These are phyloP conservation scores for Pseudozyma tsukubaensis DNA, from an alignment of 1,284 basidiomycete species.

Conservation along the genomic window DNA sequence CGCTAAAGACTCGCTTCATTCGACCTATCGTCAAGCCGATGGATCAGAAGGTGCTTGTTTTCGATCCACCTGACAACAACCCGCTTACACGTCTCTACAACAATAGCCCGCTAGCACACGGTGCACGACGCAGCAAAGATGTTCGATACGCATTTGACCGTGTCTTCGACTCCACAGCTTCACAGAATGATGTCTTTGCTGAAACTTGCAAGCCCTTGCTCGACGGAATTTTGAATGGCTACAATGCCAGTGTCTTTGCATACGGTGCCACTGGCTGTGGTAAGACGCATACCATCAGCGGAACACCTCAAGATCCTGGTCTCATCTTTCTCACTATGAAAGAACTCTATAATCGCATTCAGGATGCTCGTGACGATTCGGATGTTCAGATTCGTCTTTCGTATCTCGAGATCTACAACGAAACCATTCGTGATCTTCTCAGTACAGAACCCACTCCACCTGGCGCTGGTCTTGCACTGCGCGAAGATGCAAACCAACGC, in stretches of 20 bases:
- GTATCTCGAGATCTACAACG: slow-evolving; percentile 69
- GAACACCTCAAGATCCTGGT: slow-evolving; percentile 63
- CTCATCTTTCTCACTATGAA: slow-evolving; percentile 69
- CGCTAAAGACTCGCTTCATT: slow-evolving; percentile 54
- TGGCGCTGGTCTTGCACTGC: slow-evolving; percentile 62
- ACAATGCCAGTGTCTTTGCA: slow-evolving; percentile 68
- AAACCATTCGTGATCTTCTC: slow-evolving; percentile 66
- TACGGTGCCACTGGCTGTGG: slow-evolving; percentile 68
- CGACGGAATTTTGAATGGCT: slow-evolving; percentile 64
- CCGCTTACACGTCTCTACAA: slow-evolving; percentile 54
- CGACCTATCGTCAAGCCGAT: slow-evolving; percentile 65
- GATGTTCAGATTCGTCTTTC: slow-evolving; percentile 65
- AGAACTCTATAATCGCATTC: slow-evolving; percentile 65
- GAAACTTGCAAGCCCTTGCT: slow-evolving; percentile 65
- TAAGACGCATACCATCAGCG: slow-evolving; percentile 68
- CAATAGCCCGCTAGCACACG: slow-evolving; percentile 31
- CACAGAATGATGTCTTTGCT: slow-evolving; percentile 62
- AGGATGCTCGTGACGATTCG: slow-evolving; percentile 56
- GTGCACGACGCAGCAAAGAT: slow-evolving; percentile 51
- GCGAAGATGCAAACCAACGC: slow-evolving; percentile 65
- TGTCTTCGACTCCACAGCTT: slow-evolving; percentile 60
- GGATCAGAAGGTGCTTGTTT: slow-evolving; percentile 67
- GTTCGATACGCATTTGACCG: slow-evolving; percentile 68
- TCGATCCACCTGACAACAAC: slow-evolving; percentile 65
- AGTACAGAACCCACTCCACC: slow-evolving; percentile 62